A percentile compares a stretch with the other conserved stretches of the same genome.
Conservation (phyloP, 2,329 filamentous ascomycete species). For the Claviceps monticola region DNA sequence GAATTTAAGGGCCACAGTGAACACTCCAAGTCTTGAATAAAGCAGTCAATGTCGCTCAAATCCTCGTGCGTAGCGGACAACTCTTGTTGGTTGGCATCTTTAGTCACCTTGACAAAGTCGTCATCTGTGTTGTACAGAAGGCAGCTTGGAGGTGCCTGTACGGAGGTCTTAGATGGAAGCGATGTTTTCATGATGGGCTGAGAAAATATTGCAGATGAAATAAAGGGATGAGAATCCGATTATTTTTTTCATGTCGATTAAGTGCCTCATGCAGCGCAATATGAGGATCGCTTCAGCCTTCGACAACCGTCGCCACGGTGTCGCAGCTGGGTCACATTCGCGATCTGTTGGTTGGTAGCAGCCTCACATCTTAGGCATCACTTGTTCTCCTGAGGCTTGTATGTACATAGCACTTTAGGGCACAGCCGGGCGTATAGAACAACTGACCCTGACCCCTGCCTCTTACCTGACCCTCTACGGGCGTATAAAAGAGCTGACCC, state of each 20-base stretch:
- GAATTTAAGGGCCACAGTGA: constrained; percentile 23
- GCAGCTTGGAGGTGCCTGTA: neutral
- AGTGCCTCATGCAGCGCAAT: neutral
- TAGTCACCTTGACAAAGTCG: neutral
- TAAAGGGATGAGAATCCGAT: neutral
- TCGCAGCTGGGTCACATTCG: too few species aligned
- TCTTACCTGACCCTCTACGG: too few species aligned
- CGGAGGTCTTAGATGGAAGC: neutral
- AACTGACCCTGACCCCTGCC: too few species aligned
- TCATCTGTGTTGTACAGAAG: neutral
- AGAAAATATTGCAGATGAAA: neutral
- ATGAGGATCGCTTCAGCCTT: too few species aligned
- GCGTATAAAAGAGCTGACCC: too few species aligned
- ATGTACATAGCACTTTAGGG: too few species aligned
- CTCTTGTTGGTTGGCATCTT: neutral
- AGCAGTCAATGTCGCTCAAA: constrained; percentile 27
- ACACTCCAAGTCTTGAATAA: constrained; percentile 7
- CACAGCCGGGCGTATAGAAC: too few species aligned
- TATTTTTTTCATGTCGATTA: neutral
- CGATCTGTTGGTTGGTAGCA: too few species aligned
- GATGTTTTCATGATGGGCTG: neutral
- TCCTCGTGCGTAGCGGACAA: neutral
- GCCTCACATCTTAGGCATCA: too few species aligned
- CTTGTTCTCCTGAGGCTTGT: too few species aligned
- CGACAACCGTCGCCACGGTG: too few species aligned